These are phyloP conservation scores for Aspergillus ostianus DNA, from an alignment of 495 filamentous ascomycete genomes.

Conservation along the genomic window DNA sequence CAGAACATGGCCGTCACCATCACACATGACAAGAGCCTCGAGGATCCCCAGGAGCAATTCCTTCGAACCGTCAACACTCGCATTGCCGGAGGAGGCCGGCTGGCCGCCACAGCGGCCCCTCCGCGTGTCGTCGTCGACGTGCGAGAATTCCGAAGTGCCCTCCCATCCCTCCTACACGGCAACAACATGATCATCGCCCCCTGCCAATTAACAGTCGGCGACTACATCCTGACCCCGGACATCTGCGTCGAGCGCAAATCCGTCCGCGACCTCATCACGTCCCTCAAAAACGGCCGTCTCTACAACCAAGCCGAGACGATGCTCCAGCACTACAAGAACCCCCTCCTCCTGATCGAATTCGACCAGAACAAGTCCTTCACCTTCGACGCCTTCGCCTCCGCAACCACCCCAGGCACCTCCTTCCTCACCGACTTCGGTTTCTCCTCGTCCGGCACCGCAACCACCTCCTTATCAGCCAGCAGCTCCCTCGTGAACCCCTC, in stretches of 20 bases:
- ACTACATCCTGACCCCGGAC: constrained; percentile 87
- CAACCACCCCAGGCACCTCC: constrained; percentile 32
- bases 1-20: constrained; percentile 84
- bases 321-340: constrained; percentile 85
- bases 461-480: constrained; percentile 47
- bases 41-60: constrained; percentile 90
- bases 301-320: constrained; percentile 93
- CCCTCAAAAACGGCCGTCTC: constrained; percentile 85
- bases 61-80: constrained; percentile 94
- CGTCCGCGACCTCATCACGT: constrained; percentile 83
- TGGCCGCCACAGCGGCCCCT: constrained; percentile 86
- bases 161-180: constrained; percentile 89
- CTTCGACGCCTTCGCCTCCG: constrained; percentile 78
- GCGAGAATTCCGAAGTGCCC: constrained; percentile 89
- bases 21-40: constrained; percentile 66
- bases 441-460: constrained; percentile 57
- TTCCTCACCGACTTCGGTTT: constrained; percentile 61
- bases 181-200: constrained; percentile 82
- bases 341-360: constrained; percentile 95
- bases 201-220: constrained; percentile 93
- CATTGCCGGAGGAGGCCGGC: constrained; percentile 87
- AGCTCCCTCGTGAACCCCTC: constrained; percentile 43
- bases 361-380: constrained; percentile 97
- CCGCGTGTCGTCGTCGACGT: constrained; percentile 93
- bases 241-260: constrained; percentile 96